phyloP scores from a whole-genome alignment of 228 moss, liverwort and hornwort species.

The Sphagnum magellanicum region DNA sequence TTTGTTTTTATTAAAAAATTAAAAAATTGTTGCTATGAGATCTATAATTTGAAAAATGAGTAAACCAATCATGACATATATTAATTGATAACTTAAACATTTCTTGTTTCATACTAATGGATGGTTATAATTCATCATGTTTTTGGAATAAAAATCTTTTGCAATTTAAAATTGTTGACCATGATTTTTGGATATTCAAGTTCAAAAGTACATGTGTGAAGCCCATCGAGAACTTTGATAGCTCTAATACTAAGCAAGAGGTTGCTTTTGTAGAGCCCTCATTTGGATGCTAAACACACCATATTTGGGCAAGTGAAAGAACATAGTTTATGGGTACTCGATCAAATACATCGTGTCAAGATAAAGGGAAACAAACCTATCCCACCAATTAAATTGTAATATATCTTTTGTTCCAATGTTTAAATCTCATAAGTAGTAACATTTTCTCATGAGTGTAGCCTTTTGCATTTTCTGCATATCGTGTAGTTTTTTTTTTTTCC shows the following conservation, averaged over 20 bases:
- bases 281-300: slow-evolving; percentile 80
- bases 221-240: too few relatives aligned
- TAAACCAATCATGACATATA: too few relatives aligned
- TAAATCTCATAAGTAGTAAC: background rate
- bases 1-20: too few relatives aligned
- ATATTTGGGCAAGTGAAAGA: slow-evolving; percentile 87
- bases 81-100: too few relatives aligned
- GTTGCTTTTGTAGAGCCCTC: slow-evolving; percentile 35
- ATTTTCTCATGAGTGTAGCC: background rate
- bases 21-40: too few relatives aligned
- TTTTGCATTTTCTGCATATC: background rate
- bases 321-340: slow-evolving; percentile 52
- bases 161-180: too few relatives aligned
- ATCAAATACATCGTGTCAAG: slow-evolving; percentile 72
- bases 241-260: background rate
- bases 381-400: slow-evolving; percentile 61
- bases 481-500: background rate
- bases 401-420: background rate
- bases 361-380: slow-evolving; percentile 34
- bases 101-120: too few relatives aligned
- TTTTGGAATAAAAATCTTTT: too few relatives aligned
- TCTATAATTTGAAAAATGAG: too few relatives aligned
- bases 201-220: too few relatives aligned
- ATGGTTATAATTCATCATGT: too few relatives aligned
- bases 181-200: too few relatives aligned